Evolutionary conservation across 495 filamentous ascomycete species (phyloP).

Genomic region (Aspergillus hancockii): DNA sequence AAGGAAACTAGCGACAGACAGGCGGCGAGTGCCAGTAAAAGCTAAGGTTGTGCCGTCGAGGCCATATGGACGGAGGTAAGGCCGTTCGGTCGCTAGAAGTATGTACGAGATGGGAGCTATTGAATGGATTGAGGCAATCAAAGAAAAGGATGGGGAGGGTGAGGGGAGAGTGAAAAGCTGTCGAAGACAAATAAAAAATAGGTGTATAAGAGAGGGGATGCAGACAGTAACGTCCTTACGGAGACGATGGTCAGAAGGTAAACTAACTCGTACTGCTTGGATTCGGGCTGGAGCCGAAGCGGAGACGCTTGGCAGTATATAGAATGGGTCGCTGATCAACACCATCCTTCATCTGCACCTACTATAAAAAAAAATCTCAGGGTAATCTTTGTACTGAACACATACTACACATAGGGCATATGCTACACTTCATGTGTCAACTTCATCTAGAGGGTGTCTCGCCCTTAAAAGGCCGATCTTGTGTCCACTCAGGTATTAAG

Average conservation of each 20-base stretch:
- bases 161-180: background rate
- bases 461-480: too few relatives aligned
- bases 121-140: background rate
- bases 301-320: conserved; percentile 26
- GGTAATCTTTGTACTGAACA: too few relatives aligned
- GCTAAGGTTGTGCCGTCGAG: background rate
- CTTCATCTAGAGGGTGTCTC: too few relatives aligned
- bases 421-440: too few relatives aligned
- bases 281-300: conserved; percentile 17
- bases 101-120: background rate
- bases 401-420: too few relatives aligned
- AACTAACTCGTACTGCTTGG: background rate
- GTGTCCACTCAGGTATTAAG: too few relatives aligned
- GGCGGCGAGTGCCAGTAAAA: background rate
- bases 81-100: background rate
- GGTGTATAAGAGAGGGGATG: background rate
- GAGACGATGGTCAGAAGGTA: background rate
- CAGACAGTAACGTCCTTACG: background rate
- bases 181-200: background rate
- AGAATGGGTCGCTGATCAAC: background rate
- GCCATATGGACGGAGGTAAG: conserved; percentile 8
- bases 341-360: background rate
- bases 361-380: background rate
- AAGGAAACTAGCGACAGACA: background rate
- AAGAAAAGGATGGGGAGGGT: background rate